phyloP scores from a whole-genome alignment of 495 filamentous ascomycete species.

The Penicillium atrosanguineum region DNA sequence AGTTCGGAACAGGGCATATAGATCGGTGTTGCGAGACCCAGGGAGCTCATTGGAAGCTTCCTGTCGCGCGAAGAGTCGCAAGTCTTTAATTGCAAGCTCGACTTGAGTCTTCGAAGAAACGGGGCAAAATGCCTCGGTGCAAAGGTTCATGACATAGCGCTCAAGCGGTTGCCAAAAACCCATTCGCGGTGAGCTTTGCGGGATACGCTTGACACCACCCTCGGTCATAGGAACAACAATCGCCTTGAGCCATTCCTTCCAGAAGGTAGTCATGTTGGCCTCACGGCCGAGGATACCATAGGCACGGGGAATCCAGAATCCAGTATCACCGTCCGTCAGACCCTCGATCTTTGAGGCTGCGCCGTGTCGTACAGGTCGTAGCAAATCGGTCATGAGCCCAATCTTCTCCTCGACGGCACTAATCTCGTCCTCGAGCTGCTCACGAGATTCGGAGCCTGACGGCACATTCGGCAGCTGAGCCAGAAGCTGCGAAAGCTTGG shows the following conservation, averaged over 20 bases:
- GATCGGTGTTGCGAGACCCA: slow-evolving; percentile 84
- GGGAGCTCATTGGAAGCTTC: slow-evolving; percentile 94
- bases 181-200: slow-evolving; percentile 82
- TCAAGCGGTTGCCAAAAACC: slow-evolving; percentile 97
- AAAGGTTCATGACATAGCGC: slow-evolving; percentile 96
- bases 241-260: slow-evolving; percentile 98
- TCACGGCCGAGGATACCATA: slow-evolving; percentile 93
- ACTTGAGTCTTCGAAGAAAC: slow-evolving; percentile 93
- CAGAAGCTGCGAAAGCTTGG: slow-evolving; percentile 83
- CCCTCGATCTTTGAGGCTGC: slow-evolving; percentile 97
- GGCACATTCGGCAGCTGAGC: slow-evolving; percentile 74
- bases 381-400: slow-evolving; percentile 88
- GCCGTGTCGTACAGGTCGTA: slow-evolving; percentile 88
- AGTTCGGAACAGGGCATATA: slow-evolving; percentile 89
- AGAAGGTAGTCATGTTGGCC: slow-evolving; percentile 79
- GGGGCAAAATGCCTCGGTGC: slow-evolving; percentile 89
- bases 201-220: slow-evolving; percentile 76
- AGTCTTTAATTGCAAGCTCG: slow-evolving; percentile 83
- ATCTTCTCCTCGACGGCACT: slow-evolving; percentile 97
- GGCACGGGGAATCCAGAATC: slow-evolving; percentile 92
- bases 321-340: slow-evolving; percentile 91
- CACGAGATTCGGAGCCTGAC: slow-evolving; percentile 77
- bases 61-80: slow-evolving; percentile 88
- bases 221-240: slow-evolving; percentile 93
- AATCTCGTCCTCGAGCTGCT: slow-evolving; percentile 87